These are phyloP conservation scores for Aspergillus egyptiacus DNA, from an alignment of 495 filamentous ascomycete genomes.

Conservation along the genomic window DNA sequence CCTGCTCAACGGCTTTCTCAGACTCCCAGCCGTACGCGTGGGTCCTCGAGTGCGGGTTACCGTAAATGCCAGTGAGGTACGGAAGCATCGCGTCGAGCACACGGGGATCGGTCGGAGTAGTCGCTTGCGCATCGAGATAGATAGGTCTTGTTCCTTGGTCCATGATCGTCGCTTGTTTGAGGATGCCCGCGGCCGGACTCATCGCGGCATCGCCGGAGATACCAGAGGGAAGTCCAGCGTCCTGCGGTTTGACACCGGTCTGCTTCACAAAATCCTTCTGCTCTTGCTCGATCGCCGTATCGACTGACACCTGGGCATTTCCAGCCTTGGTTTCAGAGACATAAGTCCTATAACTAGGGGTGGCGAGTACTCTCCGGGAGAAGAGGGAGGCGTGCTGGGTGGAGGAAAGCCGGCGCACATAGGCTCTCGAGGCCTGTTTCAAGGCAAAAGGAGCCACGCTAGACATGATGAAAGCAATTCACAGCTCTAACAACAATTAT, in stretches of 20 bases:
- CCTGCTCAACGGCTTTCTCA: constrained; percentile 84
- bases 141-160: constrained; percentile 92
- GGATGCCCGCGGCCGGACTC: constrained; percentile 78
- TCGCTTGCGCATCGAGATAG: constrained; percentile 98
- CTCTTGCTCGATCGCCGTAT: constrained; percentile 75
- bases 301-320: constrained; percentile 75
- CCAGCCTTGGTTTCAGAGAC: constrained; percentile 77
- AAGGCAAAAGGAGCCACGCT: constrained; percentile 63
- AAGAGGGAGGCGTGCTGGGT: constrained; percentile 40
- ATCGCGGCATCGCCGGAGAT: constrained; percentile 61
- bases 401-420: constrained; percentile 48
- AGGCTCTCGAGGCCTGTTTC: constrained; percentile 72
- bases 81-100: constrained; percentile 97
- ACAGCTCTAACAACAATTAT: constrained; percentile 20
- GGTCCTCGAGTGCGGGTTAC: constrained; percentile 94
- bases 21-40: constrained; percentile 99
- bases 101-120: constrained; percentile 89
- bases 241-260: constrained; percentile 55
- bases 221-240: constrained; percentile 50
- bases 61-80: constrained; percentile 87
- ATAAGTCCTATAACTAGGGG: constrained; percentile 52
- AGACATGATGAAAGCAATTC: constrained; percentile 53
- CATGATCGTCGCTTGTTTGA: constrained; percentile 90
- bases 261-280: constrained; percentile 70
- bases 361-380: constrained; percentile 40